Conservation (phyloP, 2,329 filamentous ascomycete genomes). For the Golovinomyces cichoracearum region DNA sequence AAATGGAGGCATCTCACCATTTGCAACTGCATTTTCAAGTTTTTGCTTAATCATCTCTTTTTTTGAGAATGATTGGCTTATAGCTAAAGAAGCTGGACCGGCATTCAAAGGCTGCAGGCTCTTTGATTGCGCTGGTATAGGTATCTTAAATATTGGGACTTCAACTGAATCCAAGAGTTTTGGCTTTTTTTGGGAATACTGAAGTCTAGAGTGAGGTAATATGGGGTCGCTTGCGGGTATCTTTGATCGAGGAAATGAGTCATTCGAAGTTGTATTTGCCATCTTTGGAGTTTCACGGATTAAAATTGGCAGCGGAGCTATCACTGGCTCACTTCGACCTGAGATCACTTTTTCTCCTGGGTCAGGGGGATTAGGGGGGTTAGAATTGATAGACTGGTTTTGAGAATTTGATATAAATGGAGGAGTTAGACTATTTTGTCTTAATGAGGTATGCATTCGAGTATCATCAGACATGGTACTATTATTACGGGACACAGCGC, state of each 20-base stretch:
- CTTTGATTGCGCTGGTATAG: neutral
- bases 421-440: conserved; percentile 3
- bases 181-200: conserved; percentile 20
- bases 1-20: conserved; percentile 63
- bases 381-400: neutral
- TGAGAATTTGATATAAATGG: neutral
- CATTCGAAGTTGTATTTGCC: neutral
- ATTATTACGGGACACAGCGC: conserved; percentile 12
- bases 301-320: neutral
- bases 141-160: conserved; percentile 13
- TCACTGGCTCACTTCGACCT: neutral
- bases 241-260: conserved; percentile 6
- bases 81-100: neutral
- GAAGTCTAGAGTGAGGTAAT: conserved; percentile 18
- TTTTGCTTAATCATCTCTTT: conserved; percentile 21
- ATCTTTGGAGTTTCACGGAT: neutral
- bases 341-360: neutral
- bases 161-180: conserved; percentile 19
- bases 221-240: conserved; percentile 27
- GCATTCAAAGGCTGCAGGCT: neutral
- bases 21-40: conserved; percentile 37
- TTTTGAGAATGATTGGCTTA: conserved; percentile 6
- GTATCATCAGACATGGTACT: conserved; percentile 13
- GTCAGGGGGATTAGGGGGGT: neutral
- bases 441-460: conserved; percentile 9